Percentiles rank a stretch among this genome's conserved stretches.
Conservation (phyloP, 2,329 filamentous ascomycete species). For the Dothiorella sarmentorum region DNA sequence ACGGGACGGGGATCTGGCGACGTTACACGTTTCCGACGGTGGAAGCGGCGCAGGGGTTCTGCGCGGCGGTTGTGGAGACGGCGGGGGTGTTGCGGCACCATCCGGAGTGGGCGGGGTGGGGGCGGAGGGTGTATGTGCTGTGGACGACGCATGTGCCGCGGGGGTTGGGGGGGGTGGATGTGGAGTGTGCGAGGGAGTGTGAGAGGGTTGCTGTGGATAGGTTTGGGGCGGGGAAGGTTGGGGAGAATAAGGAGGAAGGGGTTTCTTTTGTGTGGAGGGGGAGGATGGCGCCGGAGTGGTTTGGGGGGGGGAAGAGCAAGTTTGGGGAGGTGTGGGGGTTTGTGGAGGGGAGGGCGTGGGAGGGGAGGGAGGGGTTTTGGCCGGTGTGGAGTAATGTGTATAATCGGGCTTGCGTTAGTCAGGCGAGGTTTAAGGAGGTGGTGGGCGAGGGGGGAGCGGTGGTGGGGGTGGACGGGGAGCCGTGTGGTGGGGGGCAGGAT, state of each 20-base stretch:
- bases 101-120: slow-evolving; percentile 1
- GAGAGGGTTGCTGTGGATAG: not conserved
- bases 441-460: not conserved
- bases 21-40: not conserved
- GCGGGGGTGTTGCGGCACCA: not conserved
- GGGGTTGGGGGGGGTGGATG: not conserved
- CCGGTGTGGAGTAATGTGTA: not conserved
- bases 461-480: not conserved
- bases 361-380: not conserved
- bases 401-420: not conserved
- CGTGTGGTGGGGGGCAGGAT: not conserved
- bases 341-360: not conserved
- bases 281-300: too few species aligned
- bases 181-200: not conserved
- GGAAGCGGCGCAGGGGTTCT: not conserved
- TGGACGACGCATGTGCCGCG: not conserved
- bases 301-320: not conserved
- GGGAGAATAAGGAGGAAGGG: not conserved
- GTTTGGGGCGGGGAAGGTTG: not conserved
- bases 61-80: not conserved
- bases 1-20: not conserved
- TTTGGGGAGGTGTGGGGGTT: not conserved
- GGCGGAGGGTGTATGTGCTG: not conserved
- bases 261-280: too few species aligned
- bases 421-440: not conserved